Evolutionary conservation across 2,329 filamentous ascomycete species (phyloP), one percentile per base, ranked within the genome.

Genomic region (Alternaria arbusti): DNA sequence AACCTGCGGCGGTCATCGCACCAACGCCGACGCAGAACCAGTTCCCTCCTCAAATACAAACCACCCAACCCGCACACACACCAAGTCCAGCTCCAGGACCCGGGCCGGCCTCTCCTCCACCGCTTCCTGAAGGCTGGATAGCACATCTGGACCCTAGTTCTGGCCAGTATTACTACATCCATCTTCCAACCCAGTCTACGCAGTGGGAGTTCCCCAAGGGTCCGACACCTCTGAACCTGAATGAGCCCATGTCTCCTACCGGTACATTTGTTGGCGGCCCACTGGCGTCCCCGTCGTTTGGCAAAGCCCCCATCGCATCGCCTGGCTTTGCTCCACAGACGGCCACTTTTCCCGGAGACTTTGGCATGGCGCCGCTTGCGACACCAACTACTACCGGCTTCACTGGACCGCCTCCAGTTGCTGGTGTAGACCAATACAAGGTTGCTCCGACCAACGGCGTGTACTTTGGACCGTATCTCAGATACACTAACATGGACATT

Each of bases 121-220:
- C 95, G 3, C 86, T 99, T 15, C 96, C 96, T 6, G 96, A 99
- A 82, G 96, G 96, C 32, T 99, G 96, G 96, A 98, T 99, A 74
- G 93, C 96, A 20, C 96, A 98, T 79, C 86, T 98, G 5, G 96
- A 99, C 78, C 92, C 93, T 70, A 97, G 92, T 76, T 98, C 95
- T 3, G 96, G 96, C 1, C 95, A 98, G 77, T 99, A 98, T 81
- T 99, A 99, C 80, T 99, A 99, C 76, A 99, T 99, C 63, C 96
- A 99, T 79, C 86, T 99, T 28, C 92, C 94, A 2, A 94, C 93
- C 0, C 96, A 98, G 77, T 93, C 94, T 3, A 99, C 96, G 1
- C 96, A 99, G 78, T 99, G 96, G 96, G 96, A 99, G 75, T 98
- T 98, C 70, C 96, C 96, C 26, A 98, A 97, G 81, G 95, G 95